phyloP scores from a whole-genome alignment of 2,329 filamentous ascomycete species.

The Dactylellina parvicollis region DNA sequence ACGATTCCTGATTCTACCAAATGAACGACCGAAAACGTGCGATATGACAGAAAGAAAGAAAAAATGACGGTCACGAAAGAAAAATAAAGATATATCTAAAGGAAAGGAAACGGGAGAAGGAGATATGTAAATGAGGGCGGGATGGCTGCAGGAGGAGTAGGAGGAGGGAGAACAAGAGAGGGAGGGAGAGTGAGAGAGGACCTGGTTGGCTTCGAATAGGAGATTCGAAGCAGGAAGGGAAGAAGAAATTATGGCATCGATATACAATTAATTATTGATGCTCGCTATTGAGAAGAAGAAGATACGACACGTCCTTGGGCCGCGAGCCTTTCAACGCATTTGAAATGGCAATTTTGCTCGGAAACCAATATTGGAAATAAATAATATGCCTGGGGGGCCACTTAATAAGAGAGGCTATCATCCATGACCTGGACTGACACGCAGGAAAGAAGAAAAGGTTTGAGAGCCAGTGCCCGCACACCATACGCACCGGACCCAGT shows the following conservation, averaged over 20 bases:
- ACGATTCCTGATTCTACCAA: conserved; percentile 42
- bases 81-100: conserved; percentile 22
- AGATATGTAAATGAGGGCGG: conserved; percentile 21
- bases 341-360: conserved; percentile 28
- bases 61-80: conserved; percentile 7
- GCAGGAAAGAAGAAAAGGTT: neutral
- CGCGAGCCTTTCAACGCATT: conserved; percentile 36
- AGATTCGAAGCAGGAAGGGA: conserved; percentile 23
- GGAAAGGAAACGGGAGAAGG: conserved; percentile 19
- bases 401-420: conserved; percentile 41
- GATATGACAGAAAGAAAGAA: conserved; percentile 22
- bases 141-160: conserved; percentile 36
- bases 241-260: conserved; percentile 54
- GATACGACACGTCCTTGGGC: conserved; percentile 42
- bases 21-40: conserved; percentile 50
- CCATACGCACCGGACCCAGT: conserved; percentile 29
- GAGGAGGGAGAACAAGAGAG: conserved; percentile 14
- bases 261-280: no score
- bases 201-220: conserved; percentile 6
- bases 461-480: conserved; percentile 40
- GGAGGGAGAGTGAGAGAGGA: conserved; percentile 22
- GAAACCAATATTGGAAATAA: no score
- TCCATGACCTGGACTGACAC: conserved; percentile 8
- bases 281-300: conserved; percentile 17
- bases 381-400: conserved; percentile 20